Percentiles rank a stretch among this genome's conserved stretches.
phyloP scores from a whole-genome alignment of 2,329 filamentous ascomycete genomes.

The Trichoderma hamatum region DNA sequence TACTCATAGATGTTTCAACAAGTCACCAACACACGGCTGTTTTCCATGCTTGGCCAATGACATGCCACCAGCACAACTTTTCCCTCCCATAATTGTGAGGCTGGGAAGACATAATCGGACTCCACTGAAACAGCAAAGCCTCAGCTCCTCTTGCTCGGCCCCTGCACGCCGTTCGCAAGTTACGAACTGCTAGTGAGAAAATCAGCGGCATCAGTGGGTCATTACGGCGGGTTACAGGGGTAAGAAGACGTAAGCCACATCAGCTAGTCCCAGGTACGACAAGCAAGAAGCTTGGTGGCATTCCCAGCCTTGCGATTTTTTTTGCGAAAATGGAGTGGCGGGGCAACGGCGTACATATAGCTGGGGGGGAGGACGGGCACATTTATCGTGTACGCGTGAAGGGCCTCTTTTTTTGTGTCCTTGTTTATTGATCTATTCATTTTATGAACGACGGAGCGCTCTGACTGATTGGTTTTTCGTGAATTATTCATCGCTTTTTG shows the following conservation, averaged over 20 bases:
- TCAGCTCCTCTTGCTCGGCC: neutral
- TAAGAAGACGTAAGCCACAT: constrained; percentile 1
- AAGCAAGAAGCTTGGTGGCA: neutral
- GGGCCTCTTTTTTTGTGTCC: neutral
- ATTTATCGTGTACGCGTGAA: neutral
- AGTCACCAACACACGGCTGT: neutral
- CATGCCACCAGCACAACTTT: neutral
- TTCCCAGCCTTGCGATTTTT: constrained; percentile 41
- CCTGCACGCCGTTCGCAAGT: neutral
- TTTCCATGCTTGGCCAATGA: neutral
- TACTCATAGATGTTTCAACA: neutral
- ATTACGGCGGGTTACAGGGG: neutral
- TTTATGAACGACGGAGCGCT: neutral
- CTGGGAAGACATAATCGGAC: neutral
- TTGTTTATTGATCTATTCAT: constrained; percentile 27
- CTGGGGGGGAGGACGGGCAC: constrained; percentile 5
- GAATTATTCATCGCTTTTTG: neutral
- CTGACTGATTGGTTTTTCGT: neutral
- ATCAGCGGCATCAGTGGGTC: neutral
- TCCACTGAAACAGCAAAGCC: constrained; percentile 13
- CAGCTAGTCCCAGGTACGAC: constrained; percentile 13
- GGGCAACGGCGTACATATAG: constrained; percentile 51
- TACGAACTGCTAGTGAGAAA: neutral
- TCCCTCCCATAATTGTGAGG: neutral
- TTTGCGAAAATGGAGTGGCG: constrained; percentile 48